Conservation (phyloP, 2,329 filamentous ascomycete genomes). For the Penicillium sclerotigenum region DNA sequence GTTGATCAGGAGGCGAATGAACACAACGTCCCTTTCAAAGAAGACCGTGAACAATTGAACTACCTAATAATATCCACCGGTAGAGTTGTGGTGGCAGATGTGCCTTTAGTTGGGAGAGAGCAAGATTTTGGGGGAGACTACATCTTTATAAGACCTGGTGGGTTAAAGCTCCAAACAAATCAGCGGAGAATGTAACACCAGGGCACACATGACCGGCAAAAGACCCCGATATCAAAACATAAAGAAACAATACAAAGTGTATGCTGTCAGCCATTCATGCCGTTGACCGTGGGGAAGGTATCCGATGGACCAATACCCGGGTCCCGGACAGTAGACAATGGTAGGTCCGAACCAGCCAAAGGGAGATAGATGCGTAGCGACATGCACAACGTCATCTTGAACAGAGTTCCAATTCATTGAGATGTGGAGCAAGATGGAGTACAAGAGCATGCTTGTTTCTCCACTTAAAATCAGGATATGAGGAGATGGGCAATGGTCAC, state of each 20-base stretch:
- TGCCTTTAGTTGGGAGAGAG: not conserved
- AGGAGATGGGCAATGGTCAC: conserved; percentile 3
- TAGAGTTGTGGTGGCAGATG: not conserved
- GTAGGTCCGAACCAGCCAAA: conserved; percentile 21
- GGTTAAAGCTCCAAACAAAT: conserved; percentile 4
- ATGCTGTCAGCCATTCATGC: not conserved
- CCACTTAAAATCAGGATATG: conserved; percentile 5
- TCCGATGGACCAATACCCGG: conserved; percentile 8
- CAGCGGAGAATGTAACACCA: not conserved
- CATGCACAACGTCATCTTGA: conserved; percentile 20
- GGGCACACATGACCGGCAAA: conserved; percentile 7
- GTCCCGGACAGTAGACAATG: conserved; percentile 7
- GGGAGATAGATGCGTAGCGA: conserved; percentile 12
- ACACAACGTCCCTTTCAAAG: not conserved
- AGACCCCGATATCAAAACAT: conserved; percentile 12
- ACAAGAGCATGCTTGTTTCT: conserved; percentile 7
- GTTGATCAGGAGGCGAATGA: conserved; percentile 10
- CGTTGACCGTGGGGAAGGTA: conserved; percentile 8
- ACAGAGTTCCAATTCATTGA: conserved; percentile 4
- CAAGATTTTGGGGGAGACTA: not conserved
- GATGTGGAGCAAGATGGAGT: conserved; percentile 19
- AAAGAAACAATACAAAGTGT: conserved; percentile 15
- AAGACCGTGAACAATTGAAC: not conserved
- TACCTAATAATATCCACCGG: not conserved
- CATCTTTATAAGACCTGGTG: conserved; percentile 19